phyloP scores from a whole-genome alignment of 257 asterid genomes.

The Anisodus acutangulus region DNA sequence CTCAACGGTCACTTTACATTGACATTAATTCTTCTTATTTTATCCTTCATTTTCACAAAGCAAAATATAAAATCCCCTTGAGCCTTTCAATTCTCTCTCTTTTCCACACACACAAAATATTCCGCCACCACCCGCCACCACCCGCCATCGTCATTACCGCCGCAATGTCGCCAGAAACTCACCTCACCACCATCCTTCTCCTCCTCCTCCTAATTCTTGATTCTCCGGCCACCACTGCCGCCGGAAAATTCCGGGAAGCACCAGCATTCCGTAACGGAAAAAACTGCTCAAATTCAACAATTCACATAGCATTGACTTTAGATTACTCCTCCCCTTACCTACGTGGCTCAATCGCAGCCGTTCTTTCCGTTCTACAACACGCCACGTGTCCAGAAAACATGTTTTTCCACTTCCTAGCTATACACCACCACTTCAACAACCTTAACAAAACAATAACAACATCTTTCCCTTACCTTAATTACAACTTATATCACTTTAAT shows the following conservation, averaged over 20 bases:
- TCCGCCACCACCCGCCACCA: slow-evolving; percentile 21
- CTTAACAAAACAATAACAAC: slow-evolving; percentile 63
- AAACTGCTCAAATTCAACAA: slow-evolving; percentile 52
- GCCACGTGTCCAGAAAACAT: slow-evolving; percentile 84
- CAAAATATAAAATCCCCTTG: slow-evolving; percentile 25
- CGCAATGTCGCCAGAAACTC: slow-evolving; percentile 31
- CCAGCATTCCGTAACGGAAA: slow-evolving; percentile 89
- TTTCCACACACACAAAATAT: background rate
- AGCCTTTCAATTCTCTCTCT: background rate
- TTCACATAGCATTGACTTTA: slow-evolving; percentile 87
- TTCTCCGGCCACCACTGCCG: slow-evolving; percentile 33
- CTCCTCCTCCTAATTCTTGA: slow-evolving; percentile 37
- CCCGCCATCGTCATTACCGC: background rate
- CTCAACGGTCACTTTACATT: slow-evolving; percentile 40
- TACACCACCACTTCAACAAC: slow-evolving; percentile 49
- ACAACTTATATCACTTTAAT: slow-evolving; percentile 70
- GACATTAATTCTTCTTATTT: background rate
- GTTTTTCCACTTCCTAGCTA: slow-evolving; percentile 79
- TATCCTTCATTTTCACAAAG: slow-evolving; percentile 16
- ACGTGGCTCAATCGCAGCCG: slow-evolving; percentile 89
- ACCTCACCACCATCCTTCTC: slow-evolving; percentile 38
- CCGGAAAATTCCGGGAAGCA: slow-evolving; percentile 71
- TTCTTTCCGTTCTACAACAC: slow-evolving; percentile 87
- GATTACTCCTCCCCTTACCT: slow-evolving; percentile 90
- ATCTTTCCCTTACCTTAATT: slow-evolving; percentile 80